Evolutionary conservation across 2,329 filamentous ascomycete species (phyloP), one percentile per base, ranked within the genome.

Genomic region (Trematosphaeria pertusa): DNA sequence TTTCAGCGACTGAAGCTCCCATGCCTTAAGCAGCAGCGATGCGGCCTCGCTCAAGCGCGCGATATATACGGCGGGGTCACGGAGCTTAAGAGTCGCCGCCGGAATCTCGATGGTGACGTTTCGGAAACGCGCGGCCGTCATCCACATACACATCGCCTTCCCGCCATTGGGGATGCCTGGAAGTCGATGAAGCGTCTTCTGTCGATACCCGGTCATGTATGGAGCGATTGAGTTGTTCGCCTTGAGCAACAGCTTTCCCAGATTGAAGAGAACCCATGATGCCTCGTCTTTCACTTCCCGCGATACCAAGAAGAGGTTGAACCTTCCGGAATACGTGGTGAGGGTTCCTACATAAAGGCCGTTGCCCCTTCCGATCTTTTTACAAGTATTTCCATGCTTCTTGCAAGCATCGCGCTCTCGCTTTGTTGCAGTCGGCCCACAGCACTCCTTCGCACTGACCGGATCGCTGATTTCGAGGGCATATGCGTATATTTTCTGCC

Each of bases 381-480:
- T 32, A 14, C 31, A 41, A 18, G 15, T 4, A 10, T 42, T 33
- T 4, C 54, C 52, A 34, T 58, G 56, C 26, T 59, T 58, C 17
- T 32, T 37, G 34, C 56, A 59, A 11, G 36, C 37, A 9, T 40
- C 38, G 12, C 49, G 56, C 24, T 50, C 45, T 9, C 56, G 54
- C 20, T 28, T 28, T 2, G 54, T 56, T 1, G 52, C 47, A 8
- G 21, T 35, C 4, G 46, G 52, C 1, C 52, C 48, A 17, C 56
- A 59, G 31, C 56, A 59, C 9, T 45, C 17, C 28, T 52, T 58
- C n/a, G 52, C 24, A 10, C 21, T 39, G 11, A 59, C 38, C 1
- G 56, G 43, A 2, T 17, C 15, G 6, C 35, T 31, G 31, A 43
- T 46, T 6, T 44, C 33, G 22, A 59, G 45, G 2, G 47, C 50